Evolutionary conservation across 345 rosid species (phyloP), one percentile per base, ranked within the genome.

Genomic region (Pistacia vera): DNA sequence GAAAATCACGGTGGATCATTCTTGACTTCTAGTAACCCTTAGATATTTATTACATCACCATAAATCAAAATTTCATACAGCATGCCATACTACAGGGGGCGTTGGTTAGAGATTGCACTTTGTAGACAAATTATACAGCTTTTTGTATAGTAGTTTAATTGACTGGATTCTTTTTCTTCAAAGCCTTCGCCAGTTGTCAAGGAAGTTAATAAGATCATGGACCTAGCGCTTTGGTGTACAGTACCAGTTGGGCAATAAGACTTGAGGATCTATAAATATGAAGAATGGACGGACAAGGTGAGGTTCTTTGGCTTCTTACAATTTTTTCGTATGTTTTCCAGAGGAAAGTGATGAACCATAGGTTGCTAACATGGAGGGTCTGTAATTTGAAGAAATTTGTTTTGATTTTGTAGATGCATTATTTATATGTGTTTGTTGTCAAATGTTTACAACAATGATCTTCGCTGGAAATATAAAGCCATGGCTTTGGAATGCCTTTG

Each of bases 131-230:
- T 33, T 58, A 30, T 58, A 30, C n/a, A 18, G 56, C 65, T 52
- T 41, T 30, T 18, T 71, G 65, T 65, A 66, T 44, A 46, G 77
- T 62, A 63, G 71, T 49, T 57, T 33, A 66, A 67, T 68, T 68
- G 67, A 41, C 44, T 56, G 51, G 73, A 54, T 76, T 59, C 25
- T 41, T 76, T 67, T 38, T 17, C 51, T 71, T 17, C 30, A 65
- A 65, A 69, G 72, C 49, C 57, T 69, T 41, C 0, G 49, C 52
- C 41, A 36, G 54, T 59, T 63, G 58, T 35, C 35, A 63, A 58
- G 67, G 68, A 70, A 72, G 56, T 22, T 71, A 54, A 58, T 4
- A 30, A 52, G 64, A 13, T 35, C 52, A n/a, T 52, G 22, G 59
- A 59, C 44, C 20, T 54, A 8, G 28, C 22, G 25, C 56, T 58